phyloP scores from a whole-genome alignment of 2,329 filamentous ascomycete genomes.

The Cladosporium sp. region DNA sequence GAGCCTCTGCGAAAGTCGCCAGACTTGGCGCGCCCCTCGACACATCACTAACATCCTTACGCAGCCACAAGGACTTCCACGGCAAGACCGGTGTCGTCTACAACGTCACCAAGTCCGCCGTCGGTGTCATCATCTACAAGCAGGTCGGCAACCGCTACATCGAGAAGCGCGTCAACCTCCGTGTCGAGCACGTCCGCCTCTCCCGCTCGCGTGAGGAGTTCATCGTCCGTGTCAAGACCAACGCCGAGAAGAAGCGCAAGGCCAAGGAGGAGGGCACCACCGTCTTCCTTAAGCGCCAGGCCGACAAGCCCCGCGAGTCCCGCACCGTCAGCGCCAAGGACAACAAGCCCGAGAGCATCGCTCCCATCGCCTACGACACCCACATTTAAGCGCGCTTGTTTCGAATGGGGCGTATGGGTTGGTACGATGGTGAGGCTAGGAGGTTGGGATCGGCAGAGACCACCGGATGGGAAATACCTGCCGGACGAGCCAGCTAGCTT shows the following conservation, averaged over 20 bases:
- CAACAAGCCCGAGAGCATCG: constrained; percentile 86
- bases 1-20: constrained; percentile 5
- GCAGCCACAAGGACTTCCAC: constrained; percentile 97
- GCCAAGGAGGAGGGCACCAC: constrained; percentile 86
- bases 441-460: constrained; percentile 19
- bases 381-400: constrained; percentile 70
- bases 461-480: constrained; percentile 20
- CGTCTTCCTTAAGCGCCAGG: constrained; percentile 90
- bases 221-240: constrained; percentile 92
- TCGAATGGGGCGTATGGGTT: constrained; percentile 7
- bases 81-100: constrained; percentile 73
- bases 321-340: constrained; percentile 77
- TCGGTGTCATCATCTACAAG: constrained; percentile 99
- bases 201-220: constrained; percentile 97
- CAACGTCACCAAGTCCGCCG: constrained; percentile 98
- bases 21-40: background rate
- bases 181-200: constrained; percentile 92
- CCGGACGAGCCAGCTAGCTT: constrained; percentile 20
- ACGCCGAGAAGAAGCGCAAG: constrained; percentile 88
- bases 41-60: constrained; percentile 17
- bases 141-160: constrained; percentile 99
- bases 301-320: constrained; percentile 75
- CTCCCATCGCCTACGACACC: constrained; percentile 94
- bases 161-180: constrained; percentile 99
- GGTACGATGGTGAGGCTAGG: constrained; percentile 20